Base-by-base conservation (phyloP, 371 early-diverging fungal genomes). In the Mucor velutinosus region DNA sequence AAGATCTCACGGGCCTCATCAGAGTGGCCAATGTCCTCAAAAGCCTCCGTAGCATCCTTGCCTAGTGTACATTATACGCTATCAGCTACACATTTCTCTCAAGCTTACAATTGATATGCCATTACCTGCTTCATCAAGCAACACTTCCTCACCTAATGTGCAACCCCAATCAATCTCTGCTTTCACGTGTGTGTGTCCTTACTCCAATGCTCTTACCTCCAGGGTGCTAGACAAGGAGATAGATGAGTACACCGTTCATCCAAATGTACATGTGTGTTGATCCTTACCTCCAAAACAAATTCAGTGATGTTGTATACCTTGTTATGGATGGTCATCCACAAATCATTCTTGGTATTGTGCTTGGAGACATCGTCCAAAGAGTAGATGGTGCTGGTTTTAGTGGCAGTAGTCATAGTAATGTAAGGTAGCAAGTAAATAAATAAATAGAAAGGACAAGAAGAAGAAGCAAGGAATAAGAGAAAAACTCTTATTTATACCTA, bases 11-110 rank as follows among this genome's bases (percentile, higher is more conserved):
- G 80, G 29, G 78, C 75, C 66, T 94, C 94, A 51, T 93, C 92
- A n/a, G 92, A 91, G 83, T 95, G 95, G 39, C 92, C 92, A 64
- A 95, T 92, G 72, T 95, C 95, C 70, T 95, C 94, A 67, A 95
- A 95, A 17, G 92, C 89, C 64, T 90, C 93, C 49, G 94, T 92
- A 53, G 93, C 93, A 71, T 95, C 94, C 69, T 81, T 80, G 62
- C 94, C 82, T 82, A 58, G 14, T 27, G 7, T 1, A n/a, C 4
- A 3, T 29, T 19, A 14, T 19, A 29, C 6, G 4, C 45, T 21
- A 4, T 45, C 45, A 43, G 29, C 21, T 87, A 91, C 47, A 90
- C 90, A 30, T 6, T 33, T 33, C 33, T 41, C 89, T 90, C 63
- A 93, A 91, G 14, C 14, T 70, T 76, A 74, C 61, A 90, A 66